phyloP scores from a whole-genome alignment of 2,329 filamentous ascomycete genomes.

The Chrysoporthe puriensis region DNA sequence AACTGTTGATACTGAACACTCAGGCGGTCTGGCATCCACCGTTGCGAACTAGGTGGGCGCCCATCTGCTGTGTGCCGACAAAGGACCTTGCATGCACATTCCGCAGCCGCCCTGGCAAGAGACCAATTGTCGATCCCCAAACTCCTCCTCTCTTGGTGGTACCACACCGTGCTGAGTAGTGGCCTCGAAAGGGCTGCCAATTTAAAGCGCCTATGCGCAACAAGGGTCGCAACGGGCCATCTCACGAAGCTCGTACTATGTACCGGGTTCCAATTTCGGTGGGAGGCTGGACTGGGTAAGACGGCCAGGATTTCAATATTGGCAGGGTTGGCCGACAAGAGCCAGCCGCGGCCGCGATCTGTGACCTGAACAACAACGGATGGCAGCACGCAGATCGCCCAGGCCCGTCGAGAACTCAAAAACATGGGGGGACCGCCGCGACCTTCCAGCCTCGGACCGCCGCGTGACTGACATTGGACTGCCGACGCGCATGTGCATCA shows the following conservation, averaged over 20 bases:
- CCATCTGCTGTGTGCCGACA: background rate
- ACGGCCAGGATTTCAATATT: no score
- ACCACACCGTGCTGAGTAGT: background rate
- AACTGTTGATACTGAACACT: no score
- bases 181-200: background rate
- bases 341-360: background rate
- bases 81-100: slow-evolving; percentile 7
- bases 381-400: background rate
- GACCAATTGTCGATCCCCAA: slow-evolving; percentile 1
- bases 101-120: background rate
- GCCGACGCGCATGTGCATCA: no score
- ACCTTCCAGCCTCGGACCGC: no score
- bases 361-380: background rate
- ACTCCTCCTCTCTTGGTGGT: background rate
- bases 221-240: background rate
- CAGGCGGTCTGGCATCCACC: background rate
- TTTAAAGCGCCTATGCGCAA: background rate
- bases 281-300: no score
- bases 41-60: background rate
- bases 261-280: no score
- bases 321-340: background rate
- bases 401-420: no score
- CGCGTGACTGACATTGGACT: background rate
- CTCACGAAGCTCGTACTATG: background rate
- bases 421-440: no score